Conservation (phyloP, 23 red algal species). For the Chondrus crispus region DNA sequence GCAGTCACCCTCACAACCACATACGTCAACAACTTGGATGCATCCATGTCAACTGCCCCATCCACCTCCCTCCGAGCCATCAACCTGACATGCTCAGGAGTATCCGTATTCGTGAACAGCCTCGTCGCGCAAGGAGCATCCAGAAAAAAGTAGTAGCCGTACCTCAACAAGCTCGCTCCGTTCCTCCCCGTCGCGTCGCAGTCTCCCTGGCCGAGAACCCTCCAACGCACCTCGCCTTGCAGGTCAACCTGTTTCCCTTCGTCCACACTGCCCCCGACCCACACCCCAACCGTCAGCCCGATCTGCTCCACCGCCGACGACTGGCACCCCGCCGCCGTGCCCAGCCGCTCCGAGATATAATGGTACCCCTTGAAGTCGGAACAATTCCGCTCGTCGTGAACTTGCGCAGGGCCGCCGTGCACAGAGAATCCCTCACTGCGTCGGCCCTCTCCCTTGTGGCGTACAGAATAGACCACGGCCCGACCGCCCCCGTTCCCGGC, state of each 20-base stretch:
- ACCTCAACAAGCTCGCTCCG: conserved; percentile 4
- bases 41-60: neutral
- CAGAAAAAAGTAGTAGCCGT: conserved; percentile 29
- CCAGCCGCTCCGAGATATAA: neutral
- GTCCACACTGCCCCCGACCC: neutral
- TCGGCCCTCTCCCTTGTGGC: too few relatives aligned
- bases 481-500: neutral
- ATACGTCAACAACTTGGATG: conserved; percentile 4
- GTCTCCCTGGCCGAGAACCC: neutral
- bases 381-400: neutral
- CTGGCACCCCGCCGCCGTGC: neutral
- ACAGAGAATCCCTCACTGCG: too few relatives aligned
- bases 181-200: neutral
- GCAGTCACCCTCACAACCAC: neutral
- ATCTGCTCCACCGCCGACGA: neutral
- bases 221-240: neutral
- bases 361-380: neutral
- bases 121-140: neutral
- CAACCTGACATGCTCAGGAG: conserved; percentile 29
- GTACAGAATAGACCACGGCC: neutral
- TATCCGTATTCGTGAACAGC: neutral
- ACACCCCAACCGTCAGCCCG: neutral
- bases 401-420: neutral
- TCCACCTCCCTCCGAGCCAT: neutral
- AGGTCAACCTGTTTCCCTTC: neutral